phyloP scores from a whole-genome alignment of 441 rosid species.

The Lepidium campestre region DNA sequence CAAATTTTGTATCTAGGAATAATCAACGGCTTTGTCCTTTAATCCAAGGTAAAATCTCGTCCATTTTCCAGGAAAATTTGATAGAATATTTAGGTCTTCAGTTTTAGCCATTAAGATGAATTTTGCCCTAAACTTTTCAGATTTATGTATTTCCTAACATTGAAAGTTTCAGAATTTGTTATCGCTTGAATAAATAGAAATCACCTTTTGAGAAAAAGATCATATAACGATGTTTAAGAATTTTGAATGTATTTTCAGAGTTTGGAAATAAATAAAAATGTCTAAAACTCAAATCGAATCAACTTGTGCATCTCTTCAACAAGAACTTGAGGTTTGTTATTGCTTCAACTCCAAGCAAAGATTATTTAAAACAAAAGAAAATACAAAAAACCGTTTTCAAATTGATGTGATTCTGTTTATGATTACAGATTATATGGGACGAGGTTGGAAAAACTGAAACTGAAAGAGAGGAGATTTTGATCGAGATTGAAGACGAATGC shows the following conservation, averaged over 20 bases:
- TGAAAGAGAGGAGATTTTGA: constrained; percentile 60
- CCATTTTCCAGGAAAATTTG: neutral
- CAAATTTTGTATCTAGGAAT: neutral
- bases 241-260: constrained; percentile 12
- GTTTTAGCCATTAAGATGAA: neutral
- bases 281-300: constrained; percentile 42
- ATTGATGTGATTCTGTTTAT: neutral
- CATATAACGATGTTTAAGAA: neutral
- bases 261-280: constrained; percentile 21
- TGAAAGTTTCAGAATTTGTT: neutral
- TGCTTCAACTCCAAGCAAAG: constrained; percentile 15
- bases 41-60: constrained; percentile 15
- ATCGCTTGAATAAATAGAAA: neutral
- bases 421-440: constrained; percentile 64
- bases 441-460: constrained; percentile 73
- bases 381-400: neutral
- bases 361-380: neutral
- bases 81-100: neutral
- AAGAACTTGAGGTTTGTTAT: constrained; percentile 43
- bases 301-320: constrained; percentile 47
- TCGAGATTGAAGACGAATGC: constrained; percentile 78
- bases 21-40: neutral
- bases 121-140: neutral
- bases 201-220: neutral
- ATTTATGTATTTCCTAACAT: neutral